Evolutionary conservation across 2,329 filamentous ascomycete species (phyloP).

Genomic region (Fonsecaea monophora): DNA sequence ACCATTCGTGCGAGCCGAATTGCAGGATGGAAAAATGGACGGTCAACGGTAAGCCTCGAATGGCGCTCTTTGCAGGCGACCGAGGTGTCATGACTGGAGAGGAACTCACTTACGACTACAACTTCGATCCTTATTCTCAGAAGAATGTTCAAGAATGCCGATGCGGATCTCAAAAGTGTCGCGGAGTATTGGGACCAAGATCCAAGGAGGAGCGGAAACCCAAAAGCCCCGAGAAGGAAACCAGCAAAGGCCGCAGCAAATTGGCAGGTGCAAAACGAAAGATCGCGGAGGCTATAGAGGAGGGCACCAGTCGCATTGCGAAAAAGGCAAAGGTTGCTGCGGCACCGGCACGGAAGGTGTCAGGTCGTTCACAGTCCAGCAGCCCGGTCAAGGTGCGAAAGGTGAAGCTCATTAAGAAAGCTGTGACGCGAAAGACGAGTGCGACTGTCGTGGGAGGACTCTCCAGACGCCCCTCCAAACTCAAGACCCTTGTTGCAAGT

Average conservation of each 20-base stretch:
- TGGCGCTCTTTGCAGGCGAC: conserved; percentile 95
- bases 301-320: conserved; percentile 29
- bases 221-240: conserved; percentile 30
- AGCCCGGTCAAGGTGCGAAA: conserved; percentile 32
- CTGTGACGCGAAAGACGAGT: conserved; percentile 23
- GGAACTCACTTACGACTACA: conserved; percentile 93
- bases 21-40: conserved; percentile 99
- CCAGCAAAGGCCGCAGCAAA: conserved; percentile 31
- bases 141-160: conserved; percentile 70
- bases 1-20: conserved; percentile 95
- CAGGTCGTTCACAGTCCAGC: conserved; percentile 12
- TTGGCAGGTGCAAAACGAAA: conserved; percentile 39
- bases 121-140: conserved; percentile 69
- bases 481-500: conserved; percentile 29
- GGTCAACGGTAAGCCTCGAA: conserved; percentile 88
- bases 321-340: conserved; percentile 33
- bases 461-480: conserved; percentile 32
- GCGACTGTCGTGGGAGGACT: conserved; percentile 19
- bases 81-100: conserved; percentile 90
- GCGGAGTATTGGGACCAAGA: conserved; percentile 64
- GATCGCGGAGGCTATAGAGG: conserved; percentile 37
- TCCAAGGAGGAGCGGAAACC: conserved; percentile 59
- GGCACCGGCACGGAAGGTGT: conserved; percentile 21
- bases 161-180: conserved; percentile 66
- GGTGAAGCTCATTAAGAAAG: conserved; percentile 26